Evolutionary conservation across 208 protist genomes (phyloP).

Genomic region (Acanthamoeba royreba): DNA sequence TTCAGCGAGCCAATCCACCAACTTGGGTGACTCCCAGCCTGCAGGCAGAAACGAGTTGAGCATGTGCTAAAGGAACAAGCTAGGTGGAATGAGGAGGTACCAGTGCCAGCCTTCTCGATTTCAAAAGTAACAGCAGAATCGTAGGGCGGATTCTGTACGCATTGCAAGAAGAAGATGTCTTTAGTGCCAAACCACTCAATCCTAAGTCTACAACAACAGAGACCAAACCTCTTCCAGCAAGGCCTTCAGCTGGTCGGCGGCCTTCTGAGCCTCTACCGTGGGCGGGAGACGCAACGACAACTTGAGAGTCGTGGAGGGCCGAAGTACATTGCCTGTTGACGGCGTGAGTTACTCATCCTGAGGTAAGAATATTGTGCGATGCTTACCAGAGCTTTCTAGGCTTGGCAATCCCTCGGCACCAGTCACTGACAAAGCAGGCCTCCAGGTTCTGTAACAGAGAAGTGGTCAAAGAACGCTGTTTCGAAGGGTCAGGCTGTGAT

Average conservation of each 20-base stretch:
- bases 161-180: too few species aligned
- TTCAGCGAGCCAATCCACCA: slow-evolving; percentile 82
- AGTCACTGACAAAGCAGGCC: slow-evolving; percentile 87
- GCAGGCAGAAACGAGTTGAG: not conserved
- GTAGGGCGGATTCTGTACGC: slow-evolving; percentile 81
- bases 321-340: slow-evolving; percentile 89
- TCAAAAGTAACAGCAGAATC: slow-evolving; percentile 86
- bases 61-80: not conserved
- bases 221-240: slow-evolving; percentile 74
- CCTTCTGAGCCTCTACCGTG: slow-evolving; percentile 73
- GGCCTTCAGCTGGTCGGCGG: slow-evolving; percentile 76
- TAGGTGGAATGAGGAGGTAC: not conserved
- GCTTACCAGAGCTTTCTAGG: slow-evolving; percentile 72
- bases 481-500: not conserved
- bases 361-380: not conserved
- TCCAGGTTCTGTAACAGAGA: slow-evolving; percentile 80
- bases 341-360: not conserved
- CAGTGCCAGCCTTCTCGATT: slow-evolving; percentile 19
- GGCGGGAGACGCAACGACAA: slow-evolving; percentile 91
- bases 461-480: not conserved
- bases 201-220: not conserved
- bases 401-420: slow-evolving; percentile 88
- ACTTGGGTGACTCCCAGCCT: slow-evolving; percentile 86
- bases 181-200: not conserved
- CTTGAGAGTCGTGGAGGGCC: slow-evolving; percentile 85